phyloP scores from a whole-genome alignment of 257 asterid genomes.

The Linderniella brevidens region DNA sequence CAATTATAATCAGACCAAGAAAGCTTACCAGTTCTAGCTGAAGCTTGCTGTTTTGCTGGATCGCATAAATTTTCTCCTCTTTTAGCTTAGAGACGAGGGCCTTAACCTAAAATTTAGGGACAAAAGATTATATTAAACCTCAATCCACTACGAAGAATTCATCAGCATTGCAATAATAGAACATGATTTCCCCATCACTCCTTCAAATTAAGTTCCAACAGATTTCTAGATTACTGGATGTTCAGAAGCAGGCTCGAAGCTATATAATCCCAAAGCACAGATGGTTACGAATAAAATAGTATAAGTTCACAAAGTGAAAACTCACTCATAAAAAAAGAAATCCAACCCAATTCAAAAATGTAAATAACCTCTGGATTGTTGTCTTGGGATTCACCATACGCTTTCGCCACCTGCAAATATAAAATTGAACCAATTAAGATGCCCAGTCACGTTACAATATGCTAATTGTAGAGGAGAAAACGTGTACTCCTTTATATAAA shows the following conservation, averaged over 20 bases:
- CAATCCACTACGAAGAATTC: not conserved
- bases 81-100: slow-evolving; percentile 65
- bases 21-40: slow-evolving; percentile 47
- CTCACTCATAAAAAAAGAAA: not conserved
- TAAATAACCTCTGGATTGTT: slow-evolving; percentile 23
- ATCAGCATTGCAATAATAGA: too few relatives aligned
- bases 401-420: slow-evolving; percentile 24
- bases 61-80: slow-evolving; percentile 52
- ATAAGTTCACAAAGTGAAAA: not conserved
- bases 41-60: slow-evolving; percentile 66
- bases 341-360: slow-evolving; percentile 3
- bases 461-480: not conserved
- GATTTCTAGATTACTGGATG: too few relatives aligned
- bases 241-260: too few relatives aligned
- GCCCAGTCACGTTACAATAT: too few relatives aligned
- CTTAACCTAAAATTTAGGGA: slow-evolving; percentile 38
- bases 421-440: not conserved
- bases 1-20: not conserved
- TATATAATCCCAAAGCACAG: too few relatives aligned
- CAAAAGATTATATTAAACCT: slow-evolving; percentile 6
- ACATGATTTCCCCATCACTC: too few relatives aligned
- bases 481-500: not conserved
- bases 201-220: too few relatives aligned
- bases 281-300: too few relatives aligned
- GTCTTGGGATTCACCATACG: slow-evolving; percentile 20